Evolutionary conservation across 805 yeast species (phyloP), one percentile per base, ranked within the genome.

Genomic region (Torulaspora gathmanii): DNA sequence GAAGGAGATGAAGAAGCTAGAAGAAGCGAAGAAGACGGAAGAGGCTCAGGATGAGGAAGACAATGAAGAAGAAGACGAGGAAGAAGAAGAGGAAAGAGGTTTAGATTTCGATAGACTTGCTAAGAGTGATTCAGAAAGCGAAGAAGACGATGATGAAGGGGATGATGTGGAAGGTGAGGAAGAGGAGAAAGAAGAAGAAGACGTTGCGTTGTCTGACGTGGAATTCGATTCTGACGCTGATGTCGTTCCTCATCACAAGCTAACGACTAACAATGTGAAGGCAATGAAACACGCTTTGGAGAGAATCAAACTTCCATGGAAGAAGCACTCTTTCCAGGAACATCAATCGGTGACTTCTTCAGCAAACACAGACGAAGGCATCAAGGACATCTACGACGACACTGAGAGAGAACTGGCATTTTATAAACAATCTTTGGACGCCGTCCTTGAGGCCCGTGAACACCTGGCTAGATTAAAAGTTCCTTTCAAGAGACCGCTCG

Each of bases 201-300:
- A 89, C 55, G 76, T 90, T 36, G 85, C 96, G 16, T 76, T 88
- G 42, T 86, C 95, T 1, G 97, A 89, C 44, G 97, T 84, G 20
- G 97, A 91, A 60, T 70, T 87, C 34, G 97, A 89, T 60, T 86
- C 93, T 1, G 97, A 90, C 63, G 95, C 95, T 13, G 99, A 93
- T 65, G 79, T 90, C 36, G 89, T 91, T 29, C 97, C 98, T 39
- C 80, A 84, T 68, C 88, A 93, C 46, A 90, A 90, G 65, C 75
- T 88, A 40, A 90, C 96, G 10, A 73, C 91, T 52, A 89, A 93
- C 68, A 91, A 93, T 69, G 73, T 72, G 37, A 82, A 86, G n/a
- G 98, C 99, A 3, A 67, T 86, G 60, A 79, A 74, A 52, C 85
- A 83, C 41, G 70, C 87, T 2, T 70, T 83, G 41, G 80, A 81